These are phyloP conservation scores for Annulohypoxylon moriforme DNA, from an alignment of 495 filamentous ascomycete genomes.

Conservation along the genomic window DNA sequence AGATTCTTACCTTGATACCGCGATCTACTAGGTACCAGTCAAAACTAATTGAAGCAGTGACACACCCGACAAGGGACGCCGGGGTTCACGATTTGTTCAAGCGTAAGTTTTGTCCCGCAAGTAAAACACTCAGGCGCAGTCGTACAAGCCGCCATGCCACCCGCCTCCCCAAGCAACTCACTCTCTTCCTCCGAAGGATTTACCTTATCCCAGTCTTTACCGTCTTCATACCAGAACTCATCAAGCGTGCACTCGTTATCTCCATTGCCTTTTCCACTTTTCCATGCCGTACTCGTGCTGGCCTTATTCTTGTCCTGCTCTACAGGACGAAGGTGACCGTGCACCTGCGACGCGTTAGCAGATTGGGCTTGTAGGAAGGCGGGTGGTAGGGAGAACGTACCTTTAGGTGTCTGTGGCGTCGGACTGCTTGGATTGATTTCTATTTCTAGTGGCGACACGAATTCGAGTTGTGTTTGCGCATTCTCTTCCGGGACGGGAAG, in stretches of 20 bases:
- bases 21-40: background rate
- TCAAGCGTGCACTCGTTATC: conserved; percentile 1
- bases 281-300: background rate
- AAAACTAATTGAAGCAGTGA: conserved; percentile 21
- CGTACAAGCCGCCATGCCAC: background rate
- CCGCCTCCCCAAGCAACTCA: background rate
- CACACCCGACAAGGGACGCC: conserved; percentile 12
- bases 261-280: background rate
- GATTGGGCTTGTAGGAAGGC: background rate
- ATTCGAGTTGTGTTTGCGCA: background rate
- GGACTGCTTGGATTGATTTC: background rate
- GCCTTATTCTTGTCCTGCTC: background rate
- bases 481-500: background rate
- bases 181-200: background rate
- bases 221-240: conserved; percentile 23
- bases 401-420: background rate
- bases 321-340: background rate
- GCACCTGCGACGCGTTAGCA: conserved; percentile 4
- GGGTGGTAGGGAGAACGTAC: background rate
- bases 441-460: background rate
- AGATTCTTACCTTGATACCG: background rate
- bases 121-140: conserved; percentile 30
- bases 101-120: conserved; percentile 13
- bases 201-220: conserved; percentile 21
- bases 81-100: background rate